These are phyloP conservation scores for Coniferiporia weirii DNA, from an alignment of 1,284 basidiomycete species.

Conservation along the genomic window DNA sequence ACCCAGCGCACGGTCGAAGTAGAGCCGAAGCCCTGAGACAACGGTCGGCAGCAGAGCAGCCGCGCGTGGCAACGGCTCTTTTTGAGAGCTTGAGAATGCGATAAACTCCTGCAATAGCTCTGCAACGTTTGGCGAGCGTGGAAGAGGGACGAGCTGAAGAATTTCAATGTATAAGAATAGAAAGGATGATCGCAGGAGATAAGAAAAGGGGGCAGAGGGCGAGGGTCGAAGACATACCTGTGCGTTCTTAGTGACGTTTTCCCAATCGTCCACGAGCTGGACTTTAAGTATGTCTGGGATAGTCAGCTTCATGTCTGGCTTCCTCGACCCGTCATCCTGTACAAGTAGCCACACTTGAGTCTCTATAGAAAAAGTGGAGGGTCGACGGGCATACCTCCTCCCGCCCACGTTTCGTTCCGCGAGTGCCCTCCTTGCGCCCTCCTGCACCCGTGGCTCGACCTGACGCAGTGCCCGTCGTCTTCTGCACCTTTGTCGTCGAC, in stretches of 20 bases:
- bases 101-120: constrained; percentile 80
- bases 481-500: constrained; percentile 31
- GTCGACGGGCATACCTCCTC: constrained; percentile 41
- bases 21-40: constrained; percentile 83
- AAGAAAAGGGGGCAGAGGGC: not conserved
- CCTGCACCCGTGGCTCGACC: constrained; percentile 37
- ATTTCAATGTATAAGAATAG: not conserved
- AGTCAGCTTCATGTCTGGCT: constrained; percentile 86
- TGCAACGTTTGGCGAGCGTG: constrained; percentile 77
- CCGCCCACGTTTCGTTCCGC: constrained; percentile 56
- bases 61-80: constrained; percentile 58
- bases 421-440: constrained; percentile 46
- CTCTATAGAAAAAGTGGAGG: not conserved
- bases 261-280: constrained; percentile 96
- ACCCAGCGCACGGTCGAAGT: constrained; percentile 91
- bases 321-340: constrained; percentile 61
- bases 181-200: not conserved
- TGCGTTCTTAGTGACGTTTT: constrained; percentile 92
- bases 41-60: constrained; percentile 70
- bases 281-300: constrained; percentile 89
- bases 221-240: constrained; percentile 46
- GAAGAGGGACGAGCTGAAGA: constrained; percentile 78
- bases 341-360: not conserved
- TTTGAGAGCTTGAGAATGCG: constrained; percentile 50
- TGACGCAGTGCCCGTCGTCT: constrained; percentile 29